A percentile compares a stretch with the other conserved stretches of the same genome.
phyloP scores from a whole-genome alignment of 106 monocot genomes.

The Vanilla planifolia region DNA sequence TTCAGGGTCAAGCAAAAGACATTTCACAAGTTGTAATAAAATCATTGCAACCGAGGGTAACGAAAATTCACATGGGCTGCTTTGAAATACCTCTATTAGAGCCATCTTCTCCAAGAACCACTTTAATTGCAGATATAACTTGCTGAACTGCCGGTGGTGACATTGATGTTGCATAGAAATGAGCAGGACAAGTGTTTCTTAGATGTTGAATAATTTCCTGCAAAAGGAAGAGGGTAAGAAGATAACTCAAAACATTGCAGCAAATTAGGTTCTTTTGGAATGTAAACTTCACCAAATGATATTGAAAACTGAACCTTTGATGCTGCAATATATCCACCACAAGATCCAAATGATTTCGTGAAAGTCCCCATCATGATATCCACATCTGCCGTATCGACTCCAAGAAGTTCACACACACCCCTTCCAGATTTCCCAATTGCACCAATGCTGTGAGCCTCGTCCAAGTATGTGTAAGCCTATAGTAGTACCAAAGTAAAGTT shows the following conservation, averaged over 20 bases:
- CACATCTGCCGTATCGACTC: conserved; percentile 69
- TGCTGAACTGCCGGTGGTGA: conserved; percentile 80
- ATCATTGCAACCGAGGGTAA: no score
- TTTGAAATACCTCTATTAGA: conserved; percentile 49
- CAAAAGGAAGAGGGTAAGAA: background rate
- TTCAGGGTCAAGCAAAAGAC: background rate
- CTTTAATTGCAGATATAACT: conserved; percentile 72
- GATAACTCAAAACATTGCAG: background rate
- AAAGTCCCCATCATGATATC: conserved; percentile 93
- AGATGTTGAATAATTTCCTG: conserved; percentile 77
- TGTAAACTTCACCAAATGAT: background rate
- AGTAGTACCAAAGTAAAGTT: conserved; percentile 1
- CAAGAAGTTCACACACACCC: conserved; percentile 79
- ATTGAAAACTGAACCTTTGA: conserved; percentile 41
- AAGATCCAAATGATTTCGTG: conserved; percentile 83
- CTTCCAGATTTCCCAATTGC: conserved; percentile 65
- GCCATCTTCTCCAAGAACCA: conserved; percentile 80
- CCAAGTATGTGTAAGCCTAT: conserved; percentile 74
- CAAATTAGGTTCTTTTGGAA: background rate
- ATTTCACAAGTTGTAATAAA: no score
- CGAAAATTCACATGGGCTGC: no score
- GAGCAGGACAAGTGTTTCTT: conserved; percentile 62
- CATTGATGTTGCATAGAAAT: conserved; percentile 85
- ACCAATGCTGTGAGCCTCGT: conserved; percentile 83
- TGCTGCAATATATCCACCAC: conserved; percentile 87